Base-by-base conservation (phyloP, 1,284 basidiomycete genomes). In the Takashimella koratensis region DNA sequence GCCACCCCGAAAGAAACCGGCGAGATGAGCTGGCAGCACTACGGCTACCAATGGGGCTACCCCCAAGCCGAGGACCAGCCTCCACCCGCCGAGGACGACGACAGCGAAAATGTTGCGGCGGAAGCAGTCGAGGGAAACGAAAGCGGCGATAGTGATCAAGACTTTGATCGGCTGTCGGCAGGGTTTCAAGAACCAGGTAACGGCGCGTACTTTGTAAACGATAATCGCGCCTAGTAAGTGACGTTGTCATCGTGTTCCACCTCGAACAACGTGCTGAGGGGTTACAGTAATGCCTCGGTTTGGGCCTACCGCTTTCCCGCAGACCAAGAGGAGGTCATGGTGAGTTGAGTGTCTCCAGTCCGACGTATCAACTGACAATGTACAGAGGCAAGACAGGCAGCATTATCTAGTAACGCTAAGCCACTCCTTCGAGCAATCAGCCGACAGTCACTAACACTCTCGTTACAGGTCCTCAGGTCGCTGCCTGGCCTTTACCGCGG, bases 371-470 rank as follows among this genome's bases (percentile, higher is more conserved):
- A 5, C 27, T 42, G 30, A 21, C 45, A 11, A 8, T 11, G 13
- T 23, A 3, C 43, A 63, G 62, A 47, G 62, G 16, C 52, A 53
- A 46, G 62, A 63, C 43, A 27, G 54, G 8, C 49, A 54, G 39
- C 62, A 63, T 43, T 52, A 53, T 19, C 27, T 61, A 5, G 56
- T 63, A 48, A n/a, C n/a, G n/a, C n/a, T n/a, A n/a, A n/a, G n/a
- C n/a, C n/a, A n/a, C n/a, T n/a, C n/a, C n/a, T n/a, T n/a, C n/a
- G n/a, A n/a, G n/a, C n/a, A n/a, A n/a, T n/a, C n/a, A n/a, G n/a
- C n/a, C n/a, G n/a, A n/a, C n/a, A n/a, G n/a, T n/a, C n/a, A n/a
- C n/a, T n/a, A n/a, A n/a, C n/a, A n/a, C n/a, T n/a, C n/a, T n/a
- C n/a, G n/a, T n/a, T n/a, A n/a, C 3, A 43, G 39, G 20, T 43